Evolutionary conservation across 192 early-diverging fungal species (phyloP).

Genomic region (Backusella macrospora): DNA sequence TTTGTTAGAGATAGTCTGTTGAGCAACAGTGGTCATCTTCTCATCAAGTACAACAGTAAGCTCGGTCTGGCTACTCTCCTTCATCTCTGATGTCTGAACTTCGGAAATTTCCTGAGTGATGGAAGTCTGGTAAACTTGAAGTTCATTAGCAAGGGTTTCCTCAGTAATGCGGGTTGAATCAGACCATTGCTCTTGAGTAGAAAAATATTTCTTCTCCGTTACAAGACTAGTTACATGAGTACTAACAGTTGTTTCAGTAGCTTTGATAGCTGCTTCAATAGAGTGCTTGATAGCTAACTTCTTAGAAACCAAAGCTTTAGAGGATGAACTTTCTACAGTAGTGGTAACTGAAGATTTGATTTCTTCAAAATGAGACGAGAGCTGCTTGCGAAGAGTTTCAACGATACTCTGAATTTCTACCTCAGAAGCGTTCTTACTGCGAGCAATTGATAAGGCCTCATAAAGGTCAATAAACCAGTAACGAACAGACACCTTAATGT

Average conservation of each 20-base stretch:
- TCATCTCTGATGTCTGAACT: background rate
- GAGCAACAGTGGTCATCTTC: constrained; percentile 9
- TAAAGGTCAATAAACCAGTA: constrained; percentile 23
- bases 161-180: background rate
- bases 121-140: constrained; percentile 8
- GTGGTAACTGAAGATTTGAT: constrained; percentile 3
- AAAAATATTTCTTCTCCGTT: background rate
- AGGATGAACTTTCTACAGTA: constrained; percentile 20
- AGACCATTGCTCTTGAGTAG: constrained; percentile 9
- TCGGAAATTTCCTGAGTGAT: constrained; percentile 19
- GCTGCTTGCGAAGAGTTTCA: background rate
- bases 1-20: background rate
- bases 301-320: constrained; percentile 1
- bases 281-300: background rate
- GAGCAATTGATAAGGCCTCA: background rate
- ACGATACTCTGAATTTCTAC: constrained; percentile 20
- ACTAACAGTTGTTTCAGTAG: constrained; percentile 2
- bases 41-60: constrained; percentile 6
- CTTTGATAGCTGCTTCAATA: constrained; percentile 5
- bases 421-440: constrained; percentile 9
- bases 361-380: background rate
- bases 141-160: background rate
- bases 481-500: constrained; percentile 23
- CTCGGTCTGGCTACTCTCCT: background rate
- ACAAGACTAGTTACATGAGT: background rate